Percentiles rank a stretch among this genome's conserved stretches.
phyloP scores from a whole-genome alignment of 176 grass and related monocot species.

The Eragrostis curvula region DNA sequence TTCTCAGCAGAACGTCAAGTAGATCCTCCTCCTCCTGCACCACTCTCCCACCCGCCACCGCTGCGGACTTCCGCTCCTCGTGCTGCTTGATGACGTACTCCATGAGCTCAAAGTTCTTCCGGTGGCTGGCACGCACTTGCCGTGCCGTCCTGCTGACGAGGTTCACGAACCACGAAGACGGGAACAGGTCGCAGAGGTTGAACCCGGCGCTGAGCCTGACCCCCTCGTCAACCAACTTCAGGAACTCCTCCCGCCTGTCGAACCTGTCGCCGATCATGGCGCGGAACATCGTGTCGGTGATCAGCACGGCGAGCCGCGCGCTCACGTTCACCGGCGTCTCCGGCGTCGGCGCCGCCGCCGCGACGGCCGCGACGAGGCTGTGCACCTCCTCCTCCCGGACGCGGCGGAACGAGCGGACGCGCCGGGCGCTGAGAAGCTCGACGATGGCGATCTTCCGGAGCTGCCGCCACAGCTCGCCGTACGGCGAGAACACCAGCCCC shows the following conservation, averaged over 20 bases:
- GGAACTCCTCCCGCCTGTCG: constrained; percentile 16
- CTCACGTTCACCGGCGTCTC: neutral
- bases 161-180: constrained; percentile 32
- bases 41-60: neutral
- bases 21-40: neutral
- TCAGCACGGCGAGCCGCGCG: neutral
- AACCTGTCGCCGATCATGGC: constrained; percentile 30
- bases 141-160: constrained; percentile 5
- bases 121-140: constrained; percentile 1
- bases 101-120: constrained; percentile 34
- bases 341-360: neutral
- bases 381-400: constrained; percentile 3
- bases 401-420: constrained; percentile 1
- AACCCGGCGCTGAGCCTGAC: constrained; percentile 3
- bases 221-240: neutral
- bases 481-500: too few relatives aligned
- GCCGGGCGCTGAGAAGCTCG: neutral
- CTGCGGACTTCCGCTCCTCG: neutral
- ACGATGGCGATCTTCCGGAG: too few relatives aligned
- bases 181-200: constrained; percentile 43
- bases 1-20: neutral
- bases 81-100: constrained; percentile 39
- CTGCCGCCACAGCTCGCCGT: too few relatives aligned
- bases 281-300: constrained; percentile 28
- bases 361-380: neutral